phyloP scores from a whole-genome alignment of 2,329 filamentous ascomycete genomes.

The Malbranchea zuffiana region DNA sequence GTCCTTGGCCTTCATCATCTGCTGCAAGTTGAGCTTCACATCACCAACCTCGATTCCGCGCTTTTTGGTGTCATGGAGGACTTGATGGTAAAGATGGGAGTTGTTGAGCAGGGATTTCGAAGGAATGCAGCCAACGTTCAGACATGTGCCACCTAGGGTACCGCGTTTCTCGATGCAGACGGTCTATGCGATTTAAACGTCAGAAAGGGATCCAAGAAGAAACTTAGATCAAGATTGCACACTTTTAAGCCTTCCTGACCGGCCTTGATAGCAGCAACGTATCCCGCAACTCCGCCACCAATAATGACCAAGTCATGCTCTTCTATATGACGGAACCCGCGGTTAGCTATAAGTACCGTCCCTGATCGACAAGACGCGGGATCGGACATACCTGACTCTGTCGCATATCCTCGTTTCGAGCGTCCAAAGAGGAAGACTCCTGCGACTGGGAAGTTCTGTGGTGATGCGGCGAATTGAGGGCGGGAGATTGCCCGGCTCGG shows the following conservation, averaged over 20 bases:
- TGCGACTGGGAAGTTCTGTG: conserved; percentile 28
- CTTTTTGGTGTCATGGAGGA: conserved; percentile 92
- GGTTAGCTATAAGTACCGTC: conserved; percentile 14
- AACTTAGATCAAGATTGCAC: background rate
- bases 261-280: conserved; percentile 98
- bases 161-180: conserved; percentile 98
- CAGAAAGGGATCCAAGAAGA: conserved; percentile 11
- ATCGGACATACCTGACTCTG: conserved; percentile 34
- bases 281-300: conserved; percentile 93
- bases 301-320: conserved; percentile 97
- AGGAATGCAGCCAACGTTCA: conserved; percentile 98
- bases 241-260: conserved; percentile 92
- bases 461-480: conserved; percentile 26
- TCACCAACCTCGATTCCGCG: conserved; percentile 95
- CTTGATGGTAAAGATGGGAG: conserved; percentile 94
- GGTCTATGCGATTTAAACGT: conserved; percentile 46
- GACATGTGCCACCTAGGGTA: conserved; percentile 84
- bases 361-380: background rate
- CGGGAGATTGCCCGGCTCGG: conserved; percentile 36
- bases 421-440: conserved; percentile 39
- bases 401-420: conserved; percentile 47
- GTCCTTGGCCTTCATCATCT: conserved; percentile 99
- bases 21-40: conserved; percentile 86
- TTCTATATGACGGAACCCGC: conserved; percentile 42
- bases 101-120: conserved; percentile 99